phyloP scores from a whole-genome alignment of 768 basidiomycete species.

The Mycena leptocephala region DNA sequence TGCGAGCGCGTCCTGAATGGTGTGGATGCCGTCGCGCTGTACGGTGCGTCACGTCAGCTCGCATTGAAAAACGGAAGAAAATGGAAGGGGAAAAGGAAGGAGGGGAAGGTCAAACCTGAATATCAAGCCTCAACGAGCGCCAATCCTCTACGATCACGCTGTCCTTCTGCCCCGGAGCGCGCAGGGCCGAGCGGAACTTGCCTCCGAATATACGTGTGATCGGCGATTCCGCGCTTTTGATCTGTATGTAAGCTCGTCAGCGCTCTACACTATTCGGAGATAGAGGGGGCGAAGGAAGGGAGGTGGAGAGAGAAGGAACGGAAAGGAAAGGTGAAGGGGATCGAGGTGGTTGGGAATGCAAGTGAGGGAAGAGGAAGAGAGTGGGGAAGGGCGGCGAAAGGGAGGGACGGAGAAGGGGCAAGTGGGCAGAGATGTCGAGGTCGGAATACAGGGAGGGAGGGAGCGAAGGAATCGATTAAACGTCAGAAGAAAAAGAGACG shows the following conservation, averaged over 20 bases:
- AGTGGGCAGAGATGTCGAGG: not conserved
- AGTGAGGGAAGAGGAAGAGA: too few species aligned
- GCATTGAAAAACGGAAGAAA: not conserved
- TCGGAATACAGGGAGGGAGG: too few species aligned
- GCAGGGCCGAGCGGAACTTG: conserved; percentile 88
- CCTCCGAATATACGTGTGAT: conserved; percentile 96
- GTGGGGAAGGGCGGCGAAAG: too few species aligned
- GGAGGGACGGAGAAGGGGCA: not conserved
- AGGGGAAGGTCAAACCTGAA: conserved; percentile 69
- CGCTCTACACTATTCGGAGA: too few species aligned
- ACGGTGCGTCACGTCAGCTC: not conserved
- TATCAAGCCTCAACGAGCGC: conserved; percentile 91
- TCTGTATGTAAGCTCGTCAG: conserved; percentile 56
- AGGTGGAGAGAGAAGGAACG: not conserved
- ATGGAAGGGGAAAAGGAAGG: not conserved
- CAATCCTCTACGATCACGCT: conserved; percentile 94
- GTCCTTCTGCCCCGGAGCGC: conserved; percentile 87
- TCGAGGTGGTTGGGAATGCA: too few species aligned
- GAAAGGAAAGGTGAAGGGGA: not conserved
- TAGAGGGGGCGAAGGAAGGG: too few species aligned
- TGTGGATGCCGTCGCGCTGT: conserved; percentile 81
- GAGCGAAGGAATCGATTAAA: too few species aligned
- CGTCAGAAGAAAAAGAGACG: conserved; percentile 52
- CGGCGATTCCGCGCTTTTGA: conserved; percentile 86
- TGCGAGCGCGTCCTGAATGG: conserved; percentile 87